Evolutionary conservation across 108 stramenopile species (phyloP).

Genomic region (Cyclotella distinguenda): DNA sequence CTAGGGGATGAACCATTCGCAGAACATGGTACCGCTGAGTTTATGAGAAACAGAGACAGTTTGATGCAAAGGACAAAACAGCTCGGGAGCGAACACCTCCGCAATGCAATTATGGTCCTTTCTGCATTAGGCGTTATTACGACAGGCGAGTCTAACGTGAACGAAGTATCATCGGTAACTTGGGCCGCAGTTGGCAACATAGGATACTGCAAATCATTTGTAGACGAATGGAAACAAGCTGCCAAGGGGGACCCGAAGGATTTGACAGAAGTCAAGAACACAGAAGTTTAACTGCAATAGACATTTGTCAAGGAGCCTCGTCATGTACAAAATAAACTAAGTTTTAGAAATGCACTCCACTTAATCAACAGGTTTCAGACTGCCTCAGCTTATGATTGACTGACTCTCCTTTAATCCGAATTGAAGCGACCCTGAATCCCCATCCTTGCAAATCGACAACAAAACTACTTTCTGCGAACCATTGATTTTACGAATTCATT

Average conservation of each 20-base stretch:
- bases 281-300: constrained; percentile 2
- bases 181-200: constrained; percentile 66
- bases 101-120: constrained; percentile 74
- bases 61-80: constrained; percentile 51
- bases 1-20: constrained; percentile 40
- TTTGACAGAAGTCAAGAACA: not conserved
- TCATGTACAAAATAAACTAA: too few species aligned
- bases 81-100: constrained; percentile 76
- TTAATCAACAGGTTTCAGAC: too few species aligned
- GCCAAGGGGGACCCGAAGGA: constrained; percentile 8
- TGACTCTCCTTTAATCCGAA: too few species aligned
- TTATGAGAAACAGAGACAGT: constrained; percentile 24
- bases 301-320: too few species aligned
- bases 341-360: too few species aligned
- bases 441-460: too few species aligned
- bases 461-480: too few species aligned
- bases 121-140: constrained; percentile 4
- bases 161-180: constrained; percentile 58
- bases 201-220: constrained; percentile 46
- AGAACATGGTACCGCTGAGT: constrained; percentile 9
- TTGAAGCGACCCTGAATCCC: too few species aligned
- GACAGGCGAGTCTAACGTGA: not conserved
- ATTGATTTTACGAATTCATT: too few species aligned
- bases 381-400: too few species aligned
- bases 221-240: constrained; percentile 70